Conservation (phyloP, 768 basidiomycete species). For the Tulasnella sp. region DNA sequence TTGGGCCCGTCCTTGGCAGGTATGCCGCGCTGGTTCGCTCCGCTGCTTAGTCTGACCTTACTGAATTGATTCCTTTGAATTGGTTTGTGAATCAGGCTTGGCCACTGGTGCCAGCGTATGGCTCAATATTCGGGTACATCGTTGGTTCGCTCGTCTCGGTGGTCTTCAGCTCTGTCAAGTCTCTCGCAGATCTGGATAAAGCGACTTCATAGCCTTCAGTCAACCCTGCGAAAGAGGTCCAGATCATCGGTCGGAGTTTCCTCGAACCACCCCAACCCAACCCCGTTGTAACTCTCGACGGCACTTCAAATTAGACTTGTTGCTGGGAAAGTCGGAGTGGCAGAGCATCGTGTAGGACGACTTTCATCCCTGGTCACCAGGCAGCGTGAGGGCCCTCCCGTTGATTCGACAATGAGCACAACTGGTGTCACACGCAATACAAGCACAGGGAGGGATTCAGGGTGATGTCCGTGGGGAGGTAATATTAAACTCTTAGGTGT, state of each 20-base stretch:
- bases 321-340: background rate
- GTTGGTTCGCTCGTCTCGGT: constrained; percentile 46
- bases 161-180: constrained; percentile 27
- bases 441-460: background rate
- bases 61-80: background rate
- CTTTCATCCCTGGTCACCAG: background rate
- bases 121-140: constrained; percentile 58
- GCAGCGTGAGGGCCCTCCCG: background rate
- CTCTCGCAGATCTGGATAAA: constrained; percentile 2
- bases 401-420: background rate
- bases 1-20: constrained; percentile 98
- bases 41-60: background rate
- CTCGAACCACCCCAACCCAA: background rate
- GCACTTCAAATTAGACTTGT: background rate
- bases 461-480: background rate
- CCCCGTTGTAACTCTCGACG: background rate
- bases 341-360: background rate
- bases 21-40: constrained; percentile 27
- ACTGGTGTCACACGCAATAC: background rate
- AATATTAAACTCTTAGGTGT: background rate
- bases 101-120: constrained; percentile 69
- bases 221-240: background rate
- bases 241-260: background rate
- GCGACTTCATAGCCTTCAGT: background rate
- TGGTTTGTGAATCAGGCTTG: constrained; percentile 43